Evolutionary conservation across 2,329 filamentous ascomycete genomes (phyloP).

Genomic region (Pseudogymnoascus verrucosus): DNA sequence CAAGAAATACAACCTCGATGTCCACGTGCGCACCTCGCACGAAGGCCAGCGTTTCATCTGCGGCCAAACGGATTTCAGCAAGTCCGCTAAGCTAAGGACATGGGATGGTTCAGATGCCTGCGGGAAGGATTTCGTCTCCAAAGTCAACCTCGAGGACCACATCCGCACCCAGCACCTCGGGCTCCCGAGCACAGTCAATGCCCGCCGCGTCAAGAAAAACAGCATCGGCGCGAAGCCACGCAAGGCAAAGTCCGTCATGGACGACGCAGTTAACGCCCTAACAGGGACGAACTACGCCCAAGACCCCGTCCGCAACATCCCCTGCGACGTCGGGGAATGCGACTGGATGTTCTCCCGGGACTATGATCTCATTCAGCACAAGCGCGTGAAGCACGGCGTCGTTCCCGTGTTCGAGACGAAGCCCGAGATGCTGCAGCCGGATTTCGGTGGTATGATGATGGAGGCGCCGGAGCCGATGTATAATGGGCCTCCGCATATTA

Average conservation of each 20-base stretch:
- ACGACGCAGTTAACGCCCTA: conserved; percentile 37
- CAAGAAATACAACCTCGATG: conserved; percentile 71
- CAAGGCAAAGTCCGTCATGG: conserved; percentile 1
- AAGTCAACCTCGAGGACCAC: conserved; percentile 74
- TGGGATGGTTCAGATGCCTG: conserved; percentile 67
- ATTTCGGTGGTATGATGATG: not conserved
- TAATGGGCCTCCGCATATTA: not conserved
- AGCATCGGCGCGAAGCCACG: conserved; percentile 26
- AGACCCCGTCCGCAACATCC: conserved; percentile 36
- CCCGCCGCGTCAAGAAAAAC: conserved; percentile 29
- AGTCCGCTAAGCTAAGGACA: conserved; percentile 46
- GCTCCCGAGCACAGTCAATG: conserved; percentile 35
- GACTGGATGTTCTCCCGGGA: conserved; percentile 47
- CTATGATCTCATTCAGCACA: conserved; percentile 49
- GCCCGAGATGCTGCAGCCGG: not conserved
- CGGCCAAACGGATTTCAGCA: conserved; percentile 55
- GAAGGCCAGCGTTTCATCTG: conserved; percentile 73
- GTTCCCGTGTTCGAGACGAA: not conserved
- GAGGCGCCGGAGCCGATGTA: not conserved
- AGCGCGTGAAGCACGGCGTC: conserved; percentile 35
- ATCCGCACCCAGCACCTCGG: conserved; percentile 74
- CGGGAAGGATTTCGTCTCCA: conserved; percentile 66
- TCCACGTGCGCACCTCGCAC: conserved; percentile 71
- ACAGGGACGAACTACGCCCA: conserved; percentile 48
- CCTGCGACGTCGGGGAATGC: conserved; percentile 44